Percentiles rank a stretch among this genome's conserved stretches.
Conservation (phyloP, 2,329 filamentous ascomycete species). For the Blastomyces silverae region DNA sequence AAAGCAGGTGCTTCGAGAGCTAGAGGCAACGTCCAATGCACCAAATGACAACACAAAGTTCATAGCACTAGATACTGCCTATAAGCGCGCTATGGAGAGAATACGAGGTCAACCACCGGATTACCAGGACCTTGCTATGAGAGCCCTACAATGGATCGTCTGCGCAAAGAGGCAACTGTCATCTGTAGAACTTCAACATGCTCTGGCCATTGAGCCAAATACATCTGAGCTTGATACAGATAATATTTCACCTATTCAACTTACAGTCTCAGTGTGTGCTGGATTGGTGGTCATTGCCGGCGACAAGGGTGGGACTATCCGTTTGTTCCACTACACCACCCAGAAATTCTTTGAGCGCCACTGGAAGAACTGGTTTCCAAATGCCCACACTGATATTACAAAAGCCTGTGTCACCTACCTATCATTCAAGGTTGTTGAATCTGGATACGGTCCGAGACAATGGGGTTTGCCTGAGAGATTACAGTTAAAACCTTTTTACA, state of each 20-base stretch:
- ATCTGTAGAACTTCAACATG: slow-evolving; percentile 28
- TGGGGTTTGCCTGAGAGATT: neutral
- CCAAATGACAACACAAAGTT: slow-evolving; percentile 14
- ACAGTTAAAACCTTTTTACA: neutral
- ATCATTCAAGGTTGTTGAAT: slow-evolving; percentile 21
- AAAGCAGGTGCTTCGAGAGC: slow-evolving; percentile 26
- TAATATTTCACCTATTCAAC: slow-evolving; percentile 22
- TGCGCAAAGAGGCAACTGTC: slow-evolving; percentile 25
- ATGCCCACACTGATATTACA: slow-evolving; percentile 24
- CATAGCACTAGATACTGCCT: slow-evolving; percentile 35
- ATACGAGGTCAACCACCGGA: neutral
- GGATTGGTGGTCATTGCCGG: slow-evolving; percentile 26
- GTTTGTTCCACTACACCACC: slow-evolving; percentile 42
- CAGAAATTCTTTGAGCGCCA: slow-evolving; percentile 43
- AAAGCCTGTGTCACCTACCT: slow-evolving; percentile 29
- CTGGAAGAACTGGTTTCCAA: slow-evolving; percentile 25
- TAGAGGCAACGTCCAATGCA: slow-evolving; percentile 23
- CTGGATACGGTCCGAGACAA: neutral
- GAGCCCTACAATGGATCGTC: slow-evolving; percentile 17
- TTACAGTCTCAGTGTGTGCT: slow-evolving; percentile 23
- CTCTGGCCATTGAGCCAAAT: slow-evolving; percentile 26
- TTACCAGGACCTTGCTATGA: slow-evolving; percentile 11
- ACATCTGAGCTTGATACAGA: slow-evolving; percentile 25
- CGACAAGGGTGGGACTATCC: slow-evolving; percentile 21
- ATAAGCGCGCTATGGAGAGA: slow-evolving; percentile 30